Evolutionary conservation across 208 protist species (phyloP).

Genomic region (Tetramitus jugosus): DNA sequence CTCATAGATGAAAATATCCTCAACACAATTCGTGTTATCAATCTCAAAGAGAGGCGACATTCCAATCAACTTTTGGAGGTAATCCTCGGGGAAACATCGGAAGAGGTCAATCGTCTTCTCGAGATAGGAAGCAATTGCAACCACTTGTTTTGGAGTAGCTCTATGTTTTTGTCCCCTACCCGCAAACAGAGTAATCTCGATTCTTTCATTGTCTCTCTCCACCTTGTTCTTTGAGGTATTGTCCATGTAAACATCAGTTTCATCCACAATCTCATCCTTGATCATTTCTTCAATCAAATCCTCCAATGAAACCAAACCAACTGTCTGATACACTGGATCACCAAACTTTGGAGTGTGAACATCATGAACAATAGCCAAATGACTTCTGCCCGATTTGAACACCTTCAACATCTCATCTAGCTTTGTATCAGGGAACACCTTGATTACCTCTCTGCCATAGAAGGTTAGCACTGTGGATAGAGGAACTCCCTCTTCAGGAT

Average conservation of each 20-base stretch:
- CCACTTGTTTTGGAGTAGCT: neutral
- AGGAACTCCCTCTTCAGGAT: constrained; percentile 81
- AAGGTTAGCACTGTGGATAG: constrained; percentile 79
- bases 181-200: too few relatives aligned
- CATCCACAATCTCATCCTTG: constrained; percentile 91
- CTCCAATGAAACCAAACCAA: constrained; percentile 90
- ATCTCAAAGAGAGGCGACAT: neutral
- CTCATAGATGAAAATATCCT: neutral
- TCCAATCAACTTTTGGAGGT: neutral
- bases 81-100: neutral
- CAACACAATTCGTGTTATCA: neutral
- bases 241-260: constrained; percentile 60
- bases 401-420: constrained; percentile 86
- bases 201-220: too few relatives aligned
- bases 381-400: constrained; percentile 79
- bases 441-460: constrained; percentile 74
- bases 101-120: neutral
- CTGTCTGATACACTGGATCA: constrained; percentile 84
- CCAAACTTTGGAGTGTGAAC: constrained; percentile 65
- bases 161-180: neutral
- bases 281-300: constrained; percentile 94
- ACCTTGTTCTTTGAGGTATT: neutral
- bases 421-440: constrained; percentile 68
- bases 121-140: neutral
- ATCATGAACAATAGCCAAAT: constrained; percentile 83